Evolutionary conservation across 164 flowering plant genomes (phyloP).

Genomic region (Vitis labrusca): DNA sequence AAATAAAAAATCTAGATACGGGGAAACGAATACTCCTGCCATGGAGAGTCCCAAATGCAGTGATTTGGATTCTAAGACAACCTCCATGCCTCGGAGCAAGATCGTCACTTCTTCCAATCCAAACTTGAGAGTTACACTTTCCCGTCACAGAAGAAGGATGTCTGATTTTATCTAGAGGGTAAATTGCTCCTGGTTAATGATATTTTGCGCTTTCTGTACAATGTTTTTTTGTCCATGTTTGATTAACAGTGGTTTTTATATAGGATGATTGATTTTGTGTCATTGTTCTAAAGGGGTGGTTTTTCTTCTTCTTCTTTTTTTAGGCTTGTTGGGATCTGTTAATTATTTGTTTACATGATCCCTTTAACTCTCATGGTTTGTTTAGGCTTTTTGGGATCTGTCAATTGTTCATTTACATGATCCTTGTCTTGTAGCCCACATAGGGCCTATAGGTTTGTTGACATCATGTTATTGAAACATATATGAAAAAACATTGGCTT

Average conservation of each 20-base stretch:
- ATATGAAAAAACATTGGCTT: no score
- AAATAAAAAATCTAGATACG: constrained; percentile 31
- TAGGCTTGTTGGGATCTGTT: constrained; percentile 14
- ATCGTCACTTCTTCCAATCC: constrained; percentile 40
- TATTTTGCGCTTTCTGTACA: constrained; percentile 7
- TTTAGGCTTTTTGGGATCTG: not conserved
- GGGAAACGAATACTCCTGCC: constrained; percentile 14
- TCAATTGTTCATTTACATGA: constrained; percentile 5
- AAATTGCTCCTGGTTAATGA: not conserved
- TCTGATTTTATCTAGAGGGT: constrained; percentile 44
- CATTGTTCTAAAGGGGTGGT: not conserved
- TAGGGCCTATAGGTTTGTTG: no score
- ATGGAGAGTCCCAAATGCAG: constrained; percentile 32
- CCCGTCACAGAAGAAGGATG: constrained; percentile 66
- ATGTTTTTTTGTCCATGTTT: constrained; percentile 4
- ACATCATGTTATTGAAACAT: no score
- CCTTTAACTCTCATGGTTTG: not conserved
- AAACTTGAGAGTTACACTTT: constrained; percentile 33
- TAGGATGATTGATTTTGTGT: not conserved
- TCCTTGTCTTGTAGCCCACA: not conserved
- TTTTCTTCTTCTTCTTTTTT: not conserved
- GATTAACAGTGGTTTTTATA: not conserved
- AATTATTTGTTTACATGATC: constrained; percentile 1
- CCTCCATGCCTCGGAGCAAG: constrained; percentile 34
- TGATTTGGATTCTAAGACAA: constrained; percentile 18